Percentiles rank a stretch among this genome's conserved stretches.
phyloP scores from a whole-genome alignment of 768 basidiomycete genomes.

The Lactifluus subvellereus region DNA sequence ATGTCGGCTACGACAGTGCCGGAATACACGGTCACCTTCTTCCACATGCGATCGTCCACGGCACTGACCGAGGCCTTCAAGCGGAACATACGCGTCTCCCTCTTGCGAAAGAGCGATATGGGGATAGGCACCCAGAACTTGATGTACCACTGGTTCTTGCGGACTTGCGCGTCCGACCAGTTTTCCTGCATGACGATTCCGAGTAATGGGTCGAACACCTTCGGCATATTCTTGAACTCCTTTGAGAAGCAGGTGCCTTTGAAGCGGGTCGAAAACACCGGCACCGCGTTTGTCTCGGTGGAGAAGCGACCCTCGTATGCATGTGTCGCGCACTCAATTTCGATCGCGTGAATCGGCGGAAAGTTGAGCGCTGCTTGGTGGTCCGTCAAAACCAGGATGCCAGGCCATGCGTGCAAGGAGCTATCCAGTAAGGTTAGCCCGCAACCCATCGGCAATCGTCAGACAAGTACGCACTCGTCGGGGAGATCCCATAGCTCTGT shows the following conservation, averaged over 20 bases:
- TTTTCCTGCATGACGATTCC: conserved; percentile 22
- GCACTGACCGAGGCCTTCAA: conserved; percentile 13
- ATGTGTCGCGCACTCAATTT: conserved; percentile 20
- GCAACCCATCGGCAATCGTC: neutral
- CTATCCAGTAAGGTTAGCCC: conserved; percentile 2
- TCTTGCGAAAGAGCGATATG: conserved; percentile 23
- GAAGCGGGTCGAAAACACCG: conserved; percentile 17
- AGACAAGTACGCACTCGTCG: conserved; percentile 19
- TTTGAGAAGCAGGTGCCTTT: conserved; percentile 2
- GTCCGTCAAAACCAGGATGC: conserved; percentile 22
- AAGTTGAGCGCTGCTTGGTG: neutral
- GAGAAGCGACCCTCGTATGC: conserved; percentile 25
- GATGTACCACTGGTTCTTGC: conserved; percentile 22
- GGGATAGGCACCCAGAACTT: conserved; percentile 26
- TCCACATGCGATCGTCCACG: conserved; percentile 23
- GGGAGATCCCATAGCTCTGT: conserved; percentile 23
- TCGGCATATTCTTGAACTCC: neutral
- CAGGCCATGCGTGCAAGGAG: conserved; percentile 16
- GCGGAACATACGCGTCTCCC: conserved; percentile 23
- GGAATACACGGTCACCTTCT: conserved; percentile 16
- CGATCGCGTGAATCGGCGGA: conserved; percentile 14
- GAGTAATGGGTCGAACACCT: conserved; percentile 6
- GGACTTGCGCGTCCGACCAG: conserved; percentile 19
- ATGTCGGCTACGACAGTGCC: conserved; percentile 23
- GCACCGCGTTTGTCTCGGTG: conserved; percentile 21